Conservation (phyloP, 1,139 yeast species). For the Meyerozyma carpophila region DNA sequence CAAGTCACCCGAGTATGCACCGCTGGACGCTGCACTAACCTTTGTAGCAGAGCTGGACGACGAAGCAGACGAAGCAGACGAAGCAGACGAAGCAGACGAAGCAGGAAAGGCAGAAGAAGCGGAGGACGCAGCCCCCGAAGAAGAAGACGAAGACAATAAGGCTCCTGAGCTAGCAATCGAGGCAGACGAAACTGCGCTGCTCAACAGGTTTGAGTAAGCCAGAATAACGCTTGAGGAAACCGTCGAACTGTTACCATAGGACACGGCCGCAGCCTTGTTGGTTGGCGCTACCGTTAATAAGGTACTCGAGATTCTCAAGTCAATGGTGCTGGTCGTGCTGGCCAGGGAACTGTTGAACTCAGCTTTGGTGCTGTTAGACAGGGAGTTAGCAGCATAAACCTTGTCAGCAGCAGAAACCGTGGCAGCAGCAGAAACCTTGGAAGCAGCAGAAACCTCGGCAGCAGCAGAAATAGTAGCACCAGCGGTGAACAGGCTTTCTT, state of each 20-base stretch:
- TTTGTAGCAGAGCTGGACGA: conserved; percentile 4
- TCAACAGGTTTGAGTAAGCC: neutral
- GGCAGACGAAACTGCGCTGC: neutral
- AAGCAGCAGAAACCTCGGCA: neutral
- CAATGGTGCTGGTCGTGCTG: conserved; percentile 6
- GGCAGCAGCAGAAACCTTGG: neutral
- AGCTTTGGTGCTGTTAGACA: neutral
- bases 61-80: neutral
- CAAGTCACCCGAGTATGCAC: conserved; percentile 28
- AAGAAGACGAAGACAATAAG: no score
- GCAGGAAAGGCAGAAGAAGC: neutral
- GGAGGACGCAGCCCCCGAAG: no score
- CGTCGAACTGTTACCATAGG: neutral
- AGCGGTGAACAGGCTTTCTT: conserved; percentile 1
- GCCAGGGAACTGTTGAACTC: neutral
- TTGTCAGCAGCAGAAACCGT: no score
- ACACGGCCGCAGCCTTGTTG: neutral
- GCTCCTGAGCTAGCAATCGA: neutral
- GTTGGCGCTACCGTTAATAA: neutral
- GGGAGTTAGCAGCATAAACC: neutral
- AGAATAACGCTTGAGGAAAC: neutral
- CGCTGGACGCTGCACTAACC: conserved; percentile 9
- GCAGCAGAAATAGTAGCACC: conserved; percentile 5
- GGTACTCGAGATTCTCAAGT: conserved; percentile 7
- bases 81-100: neutral